These are phyloP conservation scores for Lactifluus rugatus DNA, from an alignment of 768 basidiomycete genomes.

Conservation along the genomic window DNA sequence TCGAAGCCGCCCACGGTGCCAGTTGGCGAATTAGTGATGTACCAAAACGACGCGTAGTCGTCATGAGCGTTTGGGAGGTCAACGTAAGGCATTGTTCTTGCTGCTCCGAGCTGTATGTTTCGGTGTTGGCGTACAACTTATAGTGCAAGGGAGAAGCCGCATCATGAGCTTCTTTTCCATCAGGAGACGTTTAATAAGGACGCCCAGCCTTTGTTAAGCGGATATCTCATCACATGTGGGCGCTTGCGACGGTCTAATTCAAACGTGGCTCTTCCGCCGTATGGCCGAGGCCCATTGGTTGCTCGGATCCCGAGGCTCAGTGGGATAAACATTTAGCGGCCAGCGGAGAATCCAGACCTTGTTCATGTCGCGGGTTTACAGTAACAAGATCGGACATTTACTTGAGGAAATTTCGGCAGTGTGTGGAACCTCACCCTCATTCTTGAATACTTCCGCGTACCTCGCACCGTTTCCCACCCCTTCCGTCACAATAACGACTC, in stretches of 20 bases:
- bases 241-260: background rate
- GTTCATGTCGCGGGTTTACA: too few relatives aligned
- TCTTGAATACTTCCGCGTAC: too few relatives aligned
- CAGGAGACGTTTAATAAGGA: background rate
- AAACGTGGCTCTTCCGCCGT: background rate
- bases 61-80: constrained; percentile 15
- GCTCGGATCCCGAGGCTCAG: too few relatives aligned
- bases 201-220: background rate
- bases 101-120: too few relatives aligned
- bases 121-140: background rate
- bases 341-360: too few relatives aligned
- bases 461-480: too few relatives aligned
- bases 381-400: too few relatives aligned
- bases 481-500: too few relatives aligned
- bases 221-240: background rate
- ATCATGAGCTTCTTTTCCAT: background rate
- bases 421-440: too few relatives aligned
- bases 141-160: background rate
- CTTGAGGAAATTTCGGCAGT: too few relatives aligned
- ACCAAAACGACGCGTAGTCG: constrained; percentile 23
- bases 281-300: too few relatives aligned
- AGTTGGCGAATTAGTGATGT: constrained; percentile 23
- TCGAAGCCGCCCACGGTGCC: constrained; percentile 22
- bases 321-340: too few relatives aligned
- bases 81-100: constrained; percentile 16